Percentiles rank a stretch among this genome's conserved stretches.
Conservation (phyloP, 169 alveolate genomes). For the Eimeria nieschulzi region DNA sequence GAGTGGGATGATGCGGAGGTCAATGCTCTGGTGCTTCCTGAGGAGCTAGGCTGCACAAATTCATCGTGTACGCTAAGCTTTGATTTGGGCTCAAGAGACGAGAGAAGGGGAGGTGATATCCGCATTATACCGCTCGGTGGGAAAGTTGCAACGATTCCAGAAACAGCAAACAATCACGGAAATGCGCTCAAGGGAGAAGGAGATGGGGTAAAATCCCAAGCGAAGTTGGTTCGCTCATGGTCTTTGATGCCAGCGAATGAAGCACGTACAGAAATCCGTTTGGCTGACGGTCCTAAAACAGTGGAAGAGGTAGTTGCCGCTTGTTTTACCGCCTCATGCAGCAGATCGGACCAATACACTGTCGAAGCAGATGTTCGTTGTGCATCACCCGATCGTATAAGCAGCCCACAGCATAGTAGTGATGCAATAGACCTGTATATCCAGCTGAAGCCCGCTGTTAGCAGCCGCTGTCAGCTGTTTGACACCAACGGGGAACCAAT, state of each 20-base stretch:
- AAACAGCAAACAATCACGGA: not conserved
- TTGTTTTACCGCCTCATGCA: not conserved
- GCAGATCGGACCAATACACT: conserved; percentile 16
- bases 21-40: not conserved
- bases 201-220: not conserved
- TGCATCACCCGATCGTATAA: not conserved
- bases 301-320: not conserved
- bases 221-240: conserved; percentile 12
- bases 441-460: conserved; percentile 21
- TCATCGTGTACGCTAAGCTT: conserved; percentile 31
- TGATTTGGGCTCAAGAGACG: conserved; percentile 27
- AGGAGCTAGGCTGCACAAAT: conserved; percentile 4
- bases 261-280: not conserved
- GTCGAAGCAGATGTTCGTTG: conserved; percentile 15
- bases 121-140: conserved; percentile 30
- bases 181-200: not conserved
- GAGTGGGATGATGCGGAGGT: conserved; percentile 1
- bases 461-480: not conserved
- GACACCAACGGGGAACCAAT: not conserved
- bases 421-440: not conserved
- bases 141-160: not conserved
- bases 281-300: not conserved
- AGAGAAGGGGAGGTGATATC: conserved; percentile 8
- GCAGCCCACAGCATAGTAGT: not conserved
- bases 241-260: conserved; percentile 16